Percentiles rank a stretch among this genome's conserved stretches.
Evolutionary conservation across 768 basidiomycete genomes (phyloP).

Genomic region (Tricholoma sp.): DNA sequence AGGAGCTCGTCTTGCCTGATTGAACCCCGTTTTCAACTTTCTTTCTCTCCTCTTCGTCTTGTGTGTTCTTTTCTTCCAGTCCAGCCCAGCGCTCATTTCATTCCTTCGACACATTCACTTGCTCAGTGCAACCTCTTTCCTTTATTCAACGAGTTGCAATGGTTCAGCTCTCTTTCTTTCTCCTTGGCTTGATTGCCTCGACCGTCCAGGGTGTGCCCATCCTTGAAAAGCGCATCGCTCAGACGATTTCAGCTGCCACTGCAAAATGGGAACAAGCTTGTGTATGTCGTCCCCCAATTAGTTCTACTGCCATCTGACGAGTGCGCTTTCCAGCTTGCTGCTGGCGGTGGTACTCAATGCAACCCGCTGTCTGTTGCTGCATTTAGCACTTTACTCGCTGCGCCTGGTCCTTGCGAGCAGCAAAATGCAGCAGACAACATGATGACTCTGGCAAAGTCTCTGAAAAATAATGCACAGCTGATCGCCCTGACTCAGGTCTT

Average conservation of each 20-base stretch:
- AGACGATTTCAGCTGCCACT: slow-evolving; percentile 35
- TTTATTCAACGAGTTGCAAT: slow-evolving; percentile 18
- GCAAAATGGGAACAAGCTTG: slow-evolving; percentile 43
- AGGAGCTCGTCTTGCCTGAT: neutral
- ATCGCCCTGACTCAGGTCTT: slow-evolving; percentile 50
- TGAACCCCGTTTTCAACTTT: slow-evolving; percentile 1
- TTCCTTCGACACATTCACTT: slow-evolving; percentile 11
- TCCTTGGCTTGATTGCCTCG: slow-evolving; percentile 27
- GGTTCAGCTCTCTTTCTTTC: slow-evolving; percentile 25
- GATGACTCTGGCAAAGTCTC: slow-evolving; percentile 39
- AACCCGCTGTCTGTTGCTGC: slow-evolving; percentile 52
- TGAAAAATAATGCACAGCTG: slow-evolving; percentile 42
- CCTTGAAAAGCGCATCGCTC: slow-evolving; percentile 41
- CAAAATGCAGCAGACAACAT: slow-evolving; percentile 51
- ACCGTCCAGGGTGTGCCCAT: slow-evolving; percentile 29
- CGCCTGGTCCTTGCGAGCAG: slow-evolving; percentile 47
- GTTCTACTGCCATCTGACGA: neutral
- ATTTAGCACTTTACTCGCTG: slow-evolving; percentile 57
- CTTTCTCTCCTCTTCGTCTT: slow-evolving; percentile 1
- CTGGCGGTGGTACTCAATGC: slow-evolving; percentile 54
- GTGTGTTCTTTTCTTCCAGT: slow-evolving; percentile 10
- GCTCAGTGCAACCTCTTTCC: slow-evolving; percentile 2
- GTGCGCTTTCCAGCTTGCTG: slow-evolving; percentile 33
- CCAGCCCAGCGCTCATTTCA: slow-evolving; percentile 26
- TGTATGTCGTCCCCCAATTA: slow-evolving; percentile 24